Percentiles rank a stretch among this genome's conserved stretches.
Conservation (phyloP, 2,329 filamentous ascomycete species). For the Lachnellula cervina region DNA sequence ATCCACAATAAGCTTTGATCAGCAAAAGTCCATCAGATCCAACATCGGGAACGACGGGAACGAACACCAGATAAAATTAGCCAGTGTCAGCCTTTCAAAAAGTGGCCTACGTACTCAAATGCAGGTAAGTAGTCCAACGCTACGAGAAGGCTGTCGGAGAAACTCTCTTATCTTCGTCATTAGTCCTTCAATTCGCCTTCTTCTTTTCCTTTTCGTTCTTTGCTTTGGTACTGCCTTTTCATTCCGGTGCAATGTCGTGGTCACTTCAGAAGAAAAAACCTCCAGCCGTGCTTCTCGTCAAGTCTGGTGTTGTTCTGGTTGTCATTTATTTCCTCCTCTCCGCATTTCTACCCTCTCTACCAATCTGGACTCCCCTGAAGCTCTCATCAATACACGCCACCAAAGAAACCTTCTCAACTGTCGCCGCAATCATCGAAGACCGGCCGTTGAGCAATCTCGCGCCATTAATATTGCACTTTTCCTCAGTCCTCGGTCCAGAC, state of each 20-base stretch:
- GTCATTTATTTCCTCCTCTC: neutral
- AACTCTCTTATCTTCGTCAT: too few relatives aligned
- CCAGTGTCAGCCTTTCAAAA: too few relatives aligned
- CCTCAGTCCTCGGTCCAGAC: slow-evolving; percentile 34
- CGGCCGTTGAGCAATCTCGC: slow-evolving; percentile 27
- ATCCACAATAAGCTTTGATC: too few relatives aligned
- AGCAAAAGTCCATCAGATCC: too few relatives aligned
- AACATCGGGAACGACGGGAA: too few relatives aligned
- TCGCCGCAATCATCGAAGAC: slow-evolving; percentile 33
- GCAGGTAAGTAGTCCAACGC: too few relatives aligned
- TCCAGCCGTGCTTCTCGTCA: neutral
- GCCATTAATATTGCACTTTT: slow-evolving; percentile 34
- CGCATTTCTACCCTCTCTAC: neutral
- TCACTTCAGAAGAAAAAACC: neutral
- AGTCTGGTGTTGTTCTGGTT: neutral
- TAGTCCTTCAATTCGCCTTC: too few relatives aligned
- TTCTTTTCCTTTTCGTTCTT: too few relatives aligned
- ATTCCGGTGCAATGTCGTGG: neutral
- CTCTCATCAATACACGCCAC: neutral
- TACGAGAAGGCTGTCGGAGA: too few relatives aligned
- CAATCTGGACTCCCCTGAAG: neutral
- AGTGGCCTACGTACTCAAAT: too few relatives aligned
- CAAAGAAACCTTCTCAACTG: slow-evolving; percentile 11
- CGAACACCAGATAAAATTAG: too few relatives aligned
- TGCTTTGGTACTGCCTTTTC: neutral